Percentiles rank a stretch among this genome's conserved stretches.
Evolutionary conservation across 225 moss, liverwort and hornwort species (phyloP).

Genomic region (Ulota crispa): DNA sequence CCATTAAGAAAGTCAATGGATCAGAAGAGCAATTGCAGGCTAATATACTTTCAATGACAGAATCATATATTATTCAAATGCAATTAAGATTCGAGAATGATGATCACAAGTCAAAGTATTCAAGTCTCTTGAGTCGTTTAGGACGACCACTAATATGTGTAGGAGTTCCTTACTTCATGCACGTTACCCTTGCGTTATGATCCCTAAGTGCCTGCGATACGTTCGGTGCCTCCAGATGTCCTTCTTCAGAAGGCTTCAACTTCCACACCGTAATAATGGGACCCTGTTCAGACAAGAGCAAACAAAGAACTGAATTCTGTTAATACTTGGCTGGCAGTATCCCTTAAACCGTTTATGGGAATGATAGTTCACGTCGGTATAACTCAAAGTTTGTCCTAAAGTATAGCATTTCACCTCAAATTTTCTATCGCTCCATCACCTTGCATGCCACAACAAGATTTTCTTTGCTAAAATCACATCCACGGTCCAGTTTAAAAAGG

Average conservation of each 20-base stretch:
- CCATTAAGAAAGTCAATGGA: background rate
- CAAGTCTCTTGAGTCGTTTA: background rate
- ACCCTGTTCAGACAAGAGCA: constrained; percentile 42
- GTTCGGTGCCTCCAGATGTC: constrained; percentile 50
- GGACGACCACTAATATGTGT: background rate
- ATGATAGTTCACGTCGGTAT: background rate
- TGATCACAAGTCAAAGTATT: constrained; percentile 4
- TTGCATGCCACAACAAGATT: background rate
- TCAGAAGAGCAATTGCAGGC: background rate
- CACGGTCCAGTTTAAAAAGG: background rate
- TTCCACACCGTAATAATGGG: constrained; percentile 69
- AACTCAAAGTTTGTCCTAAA: constrained; percentile 4
- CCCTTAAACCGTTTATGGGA: background rate
- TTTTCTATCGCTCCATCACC: constrained; percentile 1
- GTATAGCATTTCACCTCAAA: constrained; percentile 11
- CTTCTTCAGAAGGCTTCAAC: constrained; percentile 44
- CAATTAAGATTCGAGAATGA: background rate
- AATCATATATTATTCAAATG: background rate
- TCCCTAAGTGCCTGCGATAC: constrained; percentile 62
- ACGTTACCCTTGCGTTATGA: constrained; percentile 66
- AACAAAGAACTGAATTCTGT: constrained; percentile 11
- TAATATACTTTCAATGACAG: background rate
- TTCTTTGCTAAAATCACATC: constrained; percentile 10
- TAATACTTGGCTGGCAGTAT: background rate
- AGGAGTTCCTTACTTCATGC: constrained; percentile 55